A percentile compares a stretch with the other conserved stretches of the same genome.
These are phyloP conservation scores for Comarum palustre DNA, from an alignment of 306 rosid genomes.

Conservation along the genomic window DNA sequence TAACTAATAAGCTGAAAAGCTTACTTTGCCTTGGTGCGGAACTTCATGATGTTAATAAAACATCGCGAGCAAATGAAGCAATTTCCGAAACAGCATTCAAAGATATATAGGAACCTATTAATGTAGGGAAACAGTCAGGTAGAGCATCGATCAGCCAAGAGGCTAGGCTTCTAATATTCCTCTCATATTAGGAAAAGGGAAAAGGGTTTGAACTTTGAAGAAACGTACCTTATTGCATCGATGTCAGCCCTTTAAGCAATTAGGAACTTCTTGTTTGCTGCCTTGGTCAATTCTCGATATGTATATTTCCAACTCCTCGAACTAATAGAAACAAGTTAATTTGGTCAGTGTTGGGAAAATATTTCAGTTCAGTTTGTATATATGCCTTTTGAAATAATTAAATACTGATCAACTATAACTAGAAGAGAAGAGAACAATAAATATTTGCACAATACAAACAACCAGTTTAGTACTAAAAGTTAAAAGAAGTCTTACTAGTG, in stretches of 20 bases:
- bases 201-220: too few relatives aligned
- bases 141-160: too few relatives aligned
- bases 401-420: too few relatives aligned
- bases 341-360: neutral
- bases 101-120: too few relatives aligned
- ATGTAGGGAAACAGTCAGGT: too few relatives aligned
- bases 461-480: neutral
- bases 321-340: neutral
- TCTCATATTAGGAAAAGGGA: neutral
- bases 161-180: neutral
- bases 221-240: neutral
- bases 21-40: neutral
- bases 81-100: too few relatives aligned
- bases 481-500: neutral
- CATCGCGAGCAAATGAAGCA: too few relatives aligned
- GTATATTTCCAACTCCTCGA: fast-evolving
- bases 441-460: too few relatives aligned
- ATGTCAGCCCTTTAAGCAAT: neutral
- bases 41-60: neutral
- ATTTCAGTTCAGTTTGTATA: too few relatives aligned
- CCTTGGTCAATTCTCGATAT: neutral
- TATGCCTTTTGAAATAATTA: too few relatives aligned
- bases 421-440: neutral
- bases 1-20: neutral
- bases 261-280: neutral